Percentiles rank a stretch among this genome's conserved stretches.
phyloP scores from a whole-genome alignment of 2,329 filamentous ascomycete species.

The Diaporthe velutina region DNA sequence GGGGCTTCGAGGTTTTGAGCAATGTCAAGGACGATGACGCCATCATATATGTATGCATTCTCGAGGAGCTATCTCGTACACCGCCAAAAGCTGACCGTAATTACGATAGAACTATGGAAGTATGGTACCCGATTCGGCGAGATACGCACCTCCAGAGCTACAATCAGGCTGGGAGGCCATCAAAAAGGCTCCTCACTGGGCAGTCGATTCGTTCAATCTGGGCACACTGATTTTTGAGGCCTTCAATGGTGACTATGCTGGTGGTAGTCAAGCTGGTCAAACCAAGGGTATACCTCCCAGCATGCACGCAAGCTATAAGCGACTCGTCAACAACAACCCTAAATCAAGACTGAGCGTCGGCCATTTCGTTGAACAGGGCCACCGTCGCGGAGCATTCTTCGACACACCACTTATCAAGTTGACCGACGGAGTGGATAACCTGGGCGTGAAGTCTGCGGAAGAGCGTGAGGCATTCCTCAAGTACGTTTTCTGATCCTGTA shows the following conservation, averaged over 20 bases:
- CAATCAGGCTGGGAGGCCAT: constrained; percentile 93
- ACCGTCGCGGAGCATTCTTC: constrained; percentile 86
- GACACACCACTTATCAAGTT: constrained; percentile 92
- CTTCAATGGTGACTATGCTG: constrained; percentile 87
- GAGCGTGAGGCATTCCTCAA: constrained; percentile 89
- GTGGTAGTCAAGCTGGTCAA: constrained; percentile 84
- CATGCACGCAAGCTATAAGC: constrained; percentile 93
- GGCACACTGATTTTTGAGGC: constrained; percentile 89
- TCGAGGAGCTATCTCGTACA: neutral
- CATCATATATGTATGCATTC: constrained; percentile 78
- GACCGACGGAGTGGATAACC: constrained; percentile 91
- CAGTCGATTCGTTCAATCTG: constrained; percentile 89
- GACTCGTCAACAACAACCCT: constrained; percentile 88
- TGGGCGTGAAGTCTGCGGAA: constrained; percentile 86
- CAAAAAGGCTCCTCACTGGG: constrained; percentile 83
- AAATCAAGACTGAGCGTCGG: constrained; percentile 87
- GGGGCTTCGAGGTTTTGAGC: constrained; percentile 92
- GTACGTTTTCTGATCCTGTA: constrained; percentile 51
- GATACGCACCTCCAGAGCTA: constrained; percentile 90
- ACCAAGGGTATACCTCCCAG: constrained; percentile 86
- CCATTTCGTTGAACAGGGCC: constrained; percentile 91
- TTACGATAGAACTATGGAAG: constrained; percentile 81
- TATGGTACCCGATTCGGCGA: constrained; percentile 84
- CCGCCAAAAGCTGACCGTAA: constrained; percentile 35
- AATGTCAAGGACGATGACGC: constrained; percentile 97